Percentiles rank a stretch among this genome's conserved stretches.
Evolutionary conservation across 768 basidiomycete species (phyloP).

Genomic region (Leccinum fibrillosum): DNA sequence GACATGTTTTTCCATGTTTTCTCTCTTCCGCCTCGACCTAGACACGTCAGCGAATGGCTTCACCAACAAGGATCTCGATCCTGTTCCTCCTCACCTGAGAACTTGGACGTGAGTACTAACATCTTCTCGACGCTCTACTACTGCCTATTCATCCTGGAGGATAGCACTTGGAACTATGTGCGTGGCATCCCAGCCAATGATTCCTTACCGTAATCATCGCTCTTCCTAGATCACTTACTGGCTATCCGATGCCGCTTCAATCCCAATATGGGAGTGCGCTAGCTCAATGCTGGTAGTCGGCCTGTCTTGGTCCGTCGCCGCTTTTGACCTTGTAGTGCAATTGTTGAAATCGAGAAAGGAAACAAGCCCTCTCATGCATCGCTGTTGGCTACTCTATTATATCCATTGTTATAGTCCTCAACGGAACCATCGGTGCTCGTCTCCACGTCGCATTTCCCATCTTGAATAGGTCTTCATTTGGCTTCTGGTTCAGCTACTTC

Average conservation of each 20-base stretch:
- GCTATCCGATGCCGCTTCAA: slow-evolving; percentile 26
- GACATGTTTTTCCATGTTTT: not conserved
- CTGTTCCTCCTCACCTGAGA: slow-evolving; percentile 55
- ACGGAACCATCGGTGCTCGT: slow-evolving; percentile 78
- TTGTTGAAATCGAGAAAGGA: slow-evolving; percentile 37
- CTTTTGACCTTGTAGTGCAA: not conserved
- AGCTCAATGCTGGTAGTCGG: slow-evolving; percentile 76
- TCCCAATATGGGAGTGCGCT: slow-evolving; percentile 40
- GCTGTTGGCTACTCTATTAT: slow-evolving; percentile 73
- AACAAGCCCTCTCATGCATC: slow-evolving; percentile 66
- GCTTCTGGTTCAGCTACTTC: slow-evolving; percentile 90
- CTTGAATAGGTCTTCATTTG: slow-evolving; percentile 79
- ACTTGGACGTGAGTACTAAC: slow-evolving; percentile 52
- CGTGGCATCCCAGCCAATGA: slow-evolving; percentile 47
- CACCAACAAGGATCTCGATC: slow-evolving; percentile 78
- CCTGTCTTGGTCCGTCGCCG: slow-evolving; percentile 56
- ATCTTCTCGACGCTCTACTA: not conserved
- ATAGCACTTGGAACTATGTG: slow-evolving; percentile 58
- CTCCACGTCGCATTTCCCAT: slow-evolving; percentile 75
- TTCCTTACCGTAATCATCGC: slow-evolving; percentile 8
- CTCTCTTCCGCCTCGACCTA: not conserved
- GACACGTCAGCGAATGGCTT: slow-evolving; percentile 50
- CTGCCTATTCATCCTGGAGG: not conserved
- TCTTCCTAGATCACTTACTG: slow-evolving; percentile 21
- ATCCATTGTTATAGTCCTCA: slow-evolving; percentile 70